Conservation (phyloP, 1,284 basidiomycete genomes). For the Austroboletus novae-zelandiae region DNA sequence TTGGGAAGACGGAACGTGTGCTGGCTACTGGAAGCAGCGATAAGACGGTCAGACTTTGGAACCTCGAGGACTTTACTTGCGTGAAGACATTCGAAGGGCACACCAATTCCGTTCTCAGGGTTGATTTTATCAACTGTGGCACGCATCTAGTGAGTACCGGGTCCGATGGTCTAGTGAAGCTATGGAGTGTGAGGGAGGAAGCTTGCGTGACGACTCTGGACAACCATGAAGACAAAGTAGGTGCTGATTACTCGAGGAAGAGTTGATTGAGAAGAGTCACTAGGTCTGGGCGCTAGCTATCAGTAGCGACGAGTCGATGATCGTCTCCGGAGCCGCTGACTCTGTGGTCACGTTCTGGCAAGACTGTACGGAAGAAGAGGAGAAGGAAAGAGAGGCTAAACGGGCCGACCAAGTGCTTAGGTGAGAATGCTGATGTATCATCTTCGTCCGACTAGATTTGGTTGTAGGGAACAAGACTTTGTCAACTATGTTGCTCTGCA, state of each 20-base stretch:
- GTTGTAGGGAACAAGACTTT: slow-evolving; percentile 88
- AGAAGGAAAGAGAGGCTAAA: slow-evolving; percentile 69
- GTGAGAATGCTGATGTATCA: slow-evolving; percentile 45
- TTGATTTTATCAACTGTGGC: slow-evolving; percentile 85
- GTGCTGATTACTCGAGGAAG: slow-evolving; percentile 18
- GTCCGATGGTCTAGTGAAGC: slow-evolving; percentile 92
- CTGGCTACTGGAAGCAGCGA: slow-evolving; percentile 95
- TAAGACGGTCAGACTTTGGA: slow-evolving; percentile 93
- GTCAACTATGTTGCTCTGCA: slow-evolving; percentile 84
- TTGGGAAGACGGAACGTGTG: slow-evolving; percentile 80
- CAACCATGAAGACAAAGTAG: slow-evolving; percentile 93
- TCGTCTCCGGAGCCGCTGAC: slow-evolving; percentile 94
- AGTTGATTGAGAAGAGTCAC: slow-evolving; percentile 1
- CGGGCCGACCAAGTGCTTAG: slow-evolving; percentile 73
- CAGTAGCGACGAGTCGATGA: slow-evolving; percentile 71
- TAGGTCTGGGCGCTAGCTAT: slow-evolving; percentile 93
- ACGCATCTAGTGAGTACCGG: slow-evolving; percentile 87
- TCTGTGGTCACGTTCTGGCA: slow-evolving; percentile 93
- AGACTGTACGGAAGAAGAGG: slow-evolving; percentile 83
- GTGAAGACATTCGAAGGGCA: slow-evolving; percentile 97
- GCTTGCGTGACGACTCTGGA: slow-evolving; percentile 88
- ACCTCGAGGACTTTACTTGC: slow-evolving; percentile 86
- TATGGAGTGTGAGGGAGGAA: slow-evolving; percentile 93
- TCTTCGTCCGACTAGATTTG: slow-evolving; percentile 6
- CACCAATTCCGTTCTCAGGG: slow-evolving; percentile 92